A percentile compares a stretch with the other conserved stretches of the same genome.
Conservation (phyloP, 2,329 filamentous ascomycete species). For the Penicillium sp. region DNA sequence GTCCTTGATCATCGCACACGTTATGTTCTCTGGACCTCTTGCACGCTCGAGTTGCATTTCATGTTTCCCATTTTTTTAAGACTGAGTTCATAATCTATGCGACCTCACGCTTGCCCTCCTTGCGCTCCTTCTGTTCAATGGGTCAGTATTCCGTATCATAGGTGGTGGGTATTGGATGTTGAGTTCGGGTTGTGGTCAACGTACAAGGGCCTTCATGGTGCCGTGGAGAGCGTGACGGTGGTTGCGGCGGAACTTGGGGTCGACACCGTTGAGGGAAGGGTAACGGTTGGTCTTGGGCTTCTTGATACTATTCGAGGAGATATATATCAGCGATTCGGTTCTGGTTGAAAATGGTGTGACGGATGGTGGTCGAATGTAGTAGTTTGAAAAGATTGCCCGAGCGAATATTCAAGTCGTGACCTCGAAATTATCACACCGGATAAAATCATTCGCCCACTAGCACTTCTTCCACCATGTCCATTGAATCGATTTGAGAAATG, state of each 20-base stretch:
- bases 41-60: constrained; percentile 32
- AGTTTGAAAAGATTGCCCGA: not conserved
- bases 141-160: constrained; percentile 31
- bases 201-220: constrained; percentile 95
- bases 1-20: constrained; percentile 34
- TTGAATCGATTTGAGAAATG: not conserved
- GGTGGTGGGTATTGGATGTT: not conserved
- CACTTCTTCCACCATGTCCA: constrained; percentile 1
- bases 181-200: constrained; percentile 37
- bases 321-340: constrained; percentile 25
- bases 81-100: constrained; percentile 57
- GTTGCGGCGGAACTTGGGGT: constrained; percentile 99
- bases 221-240: constrained; percentile 99
- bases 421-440: not conserved
- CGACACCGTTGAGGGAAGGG: constrained; percentile 96
- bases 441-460: not conserved
- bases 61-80: constrained; percentile 32
- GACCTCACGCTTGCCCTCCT: constrained; percentile 89
- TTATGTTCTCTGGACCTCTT: constrained; percentile 34
- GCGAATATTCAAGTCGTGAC: constrained; percentile 4
- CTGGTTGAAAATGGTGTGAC: not conserved
- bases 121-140: constrained; percentile 80
- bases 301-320: constrained; percentile 74
- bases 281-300: constrained; percentile 99
- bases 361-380: constrained; percentile 1